Base-by-base conservation (phyloP, 805 yeast species). In the Tetrapisispora arboricola region DNA sequence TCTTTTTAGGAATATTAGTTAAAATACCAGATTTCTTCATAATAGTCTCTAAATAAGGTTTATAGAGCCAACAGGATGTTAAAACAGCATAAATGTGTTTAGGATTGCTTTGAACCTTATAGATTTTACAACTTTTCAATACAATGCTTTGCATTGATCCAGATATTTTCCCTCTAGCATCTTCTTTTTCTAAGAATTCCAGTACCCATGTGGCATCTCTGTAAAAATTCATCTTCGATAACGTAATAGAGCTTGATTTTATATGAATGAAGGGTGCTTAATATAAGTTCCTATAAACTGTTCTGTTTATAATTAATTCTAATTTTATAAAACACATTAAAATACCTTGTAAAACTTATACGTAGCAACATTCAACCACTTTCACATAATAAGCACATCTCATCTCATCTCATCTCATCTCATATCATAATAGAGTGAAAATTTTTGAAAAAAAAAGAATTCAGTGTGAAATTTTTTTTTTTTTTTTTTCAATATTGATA, bases 51-150 rank as follows among this genome's bases (percentile, higher is more conserved):
- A 92, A 68, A 49, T 75, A 77, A 12, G 76, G 78, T 50, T 76
- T 77, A 60, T 79, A 84, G 55, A 74, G 78, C 54, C 86, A 64
- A 1, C 95, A 76, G 4, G 94, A 83, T 25, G 78, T 69, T 19
- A 87, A 86, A 21, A 90, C 64, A 0, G 96, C 98, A 66, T 70
- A 86, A 1, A 88, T 64, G 55, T 90, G 96, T 53, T 83, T 84
- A 1, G 96, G 94, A 44, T 86, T 76, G 0, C 78, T 66, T 52
- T 72, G 67, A 42, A 80, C 57, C 50, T 66, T 68, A 41, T 66
- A 68, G 33, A 59, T 61, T 44, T 65, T 72, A 7, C 76, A 59
- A 2, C 72, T 67, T 32, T 68, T 72, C 53, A 77, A 71, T 4
- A 79, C 69, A 20, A 79, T 55, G 4, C 67, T 63, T 46, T 73